phyloP scores from a whole-genome alignment of 1,284 basidiomycete genomes.

The Ceratobasidium sp. region DNA sequence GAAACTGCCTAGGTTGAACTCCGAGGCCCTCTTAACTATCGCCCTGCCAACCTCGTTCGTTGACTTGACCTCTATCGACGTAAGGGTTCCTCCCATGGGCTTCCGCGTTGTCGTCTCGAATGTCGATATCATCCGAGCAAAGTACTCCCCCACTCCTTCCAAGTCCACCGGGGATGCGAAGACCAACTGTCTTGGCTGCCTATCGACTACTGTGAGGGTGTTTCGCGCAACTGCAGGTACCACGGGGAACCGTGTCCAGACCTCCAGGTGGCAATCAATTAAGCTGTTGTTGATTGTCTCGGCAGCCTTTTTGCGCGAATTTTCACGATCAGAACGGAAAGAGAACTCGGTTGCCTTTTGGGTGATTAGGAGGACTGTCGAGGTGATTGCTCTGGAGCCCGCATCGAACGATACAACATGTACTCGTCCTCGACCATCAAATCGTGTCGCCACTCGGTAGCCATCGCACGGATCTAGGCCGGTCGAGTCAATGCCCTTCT shows the following conservation, averaged over 20 bases:
- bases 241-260: constrained; percentile 26
- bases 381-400: constrained; percentile 49
- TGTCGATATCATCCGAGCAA: constrained; percentile 26
- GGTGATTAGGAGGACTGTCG: constrained; percentile 59
- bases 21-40: background rate
- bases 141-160: constrained; percentile 48
- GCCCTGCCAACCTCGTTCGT: background rate
- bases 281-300: constrained; percentile 56
- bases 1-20: constrained; percentile 22
- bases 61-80: background rate
- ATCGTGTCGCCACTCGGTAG: constrained; percentile 54
- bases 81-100: constrained; percentile 19
- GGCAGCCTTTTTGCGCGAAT: background rate
- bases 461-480: constrained; percentile 45
- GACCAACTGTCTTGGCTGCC: constrained; percentile 49
- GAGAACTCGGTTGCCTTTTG: constrained; percentile 61
- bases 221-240: constrained; percentile 58
- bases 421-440: constrained; percentile 54
- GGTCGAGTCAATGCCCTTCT: constrained; percentile 52
- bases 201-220: constrained; percentile 52
- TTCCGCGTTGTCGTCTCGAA: constrained; percentile 39
- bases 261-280: constrained; percentile 58
- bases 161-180: constrained; percentile 56
- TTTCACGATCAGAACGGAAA: constrained; percentile 49
- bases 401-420: constrained; percentile 56